Evolutionary conservation across 2,329 filamentous ascomycete genomes (phyloP).

Genomic region (Pseudocercospora macadamiae): DNA sequence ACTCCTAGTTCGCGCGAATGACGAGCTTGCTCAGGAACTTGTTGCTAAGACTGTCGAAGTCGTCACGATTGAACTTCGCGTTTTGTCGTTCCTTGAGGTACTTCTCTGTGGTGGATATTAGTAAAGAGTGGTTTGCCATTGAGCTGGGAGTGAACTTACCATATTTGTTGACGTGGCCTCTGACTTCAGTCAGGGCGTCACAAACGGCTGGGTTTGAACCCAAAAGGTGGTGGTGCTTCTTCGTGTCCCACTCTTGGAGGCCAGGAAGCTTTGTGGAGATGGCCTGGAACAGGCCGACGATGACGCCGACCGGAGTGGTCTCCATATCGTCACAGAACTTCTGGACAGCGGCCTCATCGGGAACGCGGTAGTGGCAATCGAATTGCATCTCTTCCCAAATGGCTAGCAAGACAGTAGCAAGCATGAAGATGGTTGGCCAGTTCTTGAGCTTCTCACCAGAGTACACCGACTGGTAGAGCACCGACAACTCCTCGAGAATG

Average conservation of each 20-base stretch:
- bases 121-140: conserved; percentile 1
- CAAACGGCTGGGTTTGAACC: conserved; percentile 91
- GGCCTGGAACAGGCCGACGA: conserved; percentile 94
- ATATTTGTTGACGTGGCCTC: conserved; percentile 88
- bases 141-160: conserved; percentile 64
- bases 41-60: conserved; percentile 95
- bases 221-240: conserved; percentile 85
- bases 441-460: conserved; percentile 97
- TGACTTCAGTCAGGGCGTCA: conserved; percentile 94
- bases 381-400: conserved; percentile 99
- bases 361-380: conserved; percentile 93
- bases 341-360: conserved; percentile 78
- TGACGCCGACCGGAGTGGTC: conserved; percentile 90
- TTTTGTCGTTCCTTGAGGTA: conserved; percentile 78
- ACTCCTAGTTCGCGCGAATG: conserved; percentile 80
- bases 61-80: conserved; percentile 82
- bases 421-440: conserved; percentile 98
- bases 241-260: conserved; percentile 91
- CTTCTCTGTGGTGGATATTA: conserved; percentile 62
- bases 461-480: conserved; percentile 95
- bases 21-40: conserved; percentile 97
- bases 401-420: conserved; percentile 86
- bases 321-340: conserved; percentile 99
- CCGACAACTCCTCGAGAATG: conserved; percentile 88
- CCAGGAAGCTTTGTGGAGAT: conserved; percentile 95